Evolutionary conservation across 768 basidiomycete genomes (phyloP), one percentile per base, ranked within the genome.

Genomic region (Chalciporus pseudorubinellus): DNA sequence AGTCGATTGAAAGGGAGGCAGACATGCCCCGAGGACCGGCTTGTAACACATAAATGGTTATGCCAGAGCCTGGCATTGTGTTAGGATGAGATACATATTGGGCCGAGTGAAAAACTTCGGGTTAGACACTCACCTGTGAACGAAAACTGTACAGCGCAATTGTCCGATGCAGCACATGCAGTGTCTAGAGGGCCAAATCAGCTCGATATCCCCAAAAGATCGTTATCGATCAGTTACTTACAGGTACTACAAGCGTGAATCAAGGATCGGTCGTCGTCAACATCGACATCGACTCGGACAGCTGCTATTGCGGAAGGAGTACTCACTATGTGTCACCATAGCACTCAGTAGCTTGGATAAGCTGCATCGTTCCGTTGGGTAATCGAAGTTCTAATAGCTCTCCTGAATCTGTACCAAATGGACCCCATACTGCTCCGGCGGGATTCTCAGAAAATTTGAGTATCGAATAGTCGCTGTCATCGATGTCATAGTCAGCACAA

Each of bases 391-490:
- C 5, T 14, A 66, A 52, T 20, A 53, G 48, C 38, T 62, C 57
- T 24, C 57, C 56, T 8, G 50, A 59, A 39, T 59, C 57, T 12
- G 65, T 56, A 14, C 60, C 58, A 29, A 62, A 66, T 4, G 58
- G 57, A 13, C 58, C 62, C 65, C 65, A 66, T 49, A 58, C 60
- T 0, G 65, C 58, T 6, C 65, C 65, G 33, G 46, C 19, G 12
- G 65, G 63, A n/a, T 67, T 67, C 40, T 62, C 59, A 7, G 65
- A 66, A 48, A 54, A 65, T 28, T 55, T 55, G 44, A 60, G 65
- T 13, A 19, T 3, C 12, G 65, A 62, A 44, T 62, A 62, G n/a
- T 67, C 36, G 46, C 60, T 59, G 28, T 66, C 63, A 22, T 66
- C 62, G 43, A 67, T 64, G 18, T 54, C 59, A 48, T 66, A 66